Base-by-base conservation (phyloP, 2,329 filamentous ascomycete species). In the Arthrobotrys musiformis region DNA sequence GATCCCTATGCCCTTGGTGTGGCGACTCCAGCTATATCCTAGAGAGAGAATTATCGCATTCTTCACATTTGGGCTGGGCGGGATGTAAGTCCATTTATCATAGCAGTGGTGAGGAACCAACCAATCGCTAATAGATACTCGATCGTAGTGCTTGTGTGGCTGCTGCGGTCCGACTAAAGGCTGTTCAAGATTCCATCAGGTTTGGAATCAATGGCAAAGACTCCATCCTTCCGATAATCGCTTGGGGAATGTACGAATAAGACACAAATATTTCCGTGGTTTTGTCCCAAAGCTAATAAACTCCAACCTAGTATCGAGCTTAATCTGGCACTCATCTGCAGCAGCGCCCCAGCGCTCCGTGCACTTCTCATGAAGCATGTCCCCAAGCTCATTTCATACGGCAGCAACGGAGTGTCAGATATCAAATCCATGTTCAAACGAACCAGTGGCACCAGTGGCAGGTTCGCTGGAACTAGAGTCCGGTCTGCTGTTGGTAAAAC, bases 1-100 rank as follows among this genome's bases (percentile, higher is more conserved):
- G 19, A 67, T 74, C n/a, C 70, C 70, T 9, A 74, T 74, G 70
- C 70, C 70, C 4, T 37, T 74, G 30, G 70, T 74, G 26, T 67
- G 62, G 70, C 68, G 52, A 37, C 54, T 74, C 19, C 63, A 74
- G 15, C 22, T 74, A 22, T 74, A 68, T 19, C 70, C 70, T 15
- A 26, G 62, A 28, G 70, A 74, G 22, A 67, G 70, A 42, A 52
- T 73, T 0, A 61, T 73, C 22, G 69, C 62, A 0, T 48, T 73
- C 13, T 73, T 73, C 19, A 73, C 69, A 0, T 73, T 73, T 30
- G 69, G 69, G 4, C 62, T 73, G 11, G 69, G 69, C 40, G 69
- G 60, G 13, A 66, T 67, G 69, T 73, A 61, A 73, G 69, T 60
- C 11, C 1, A 6, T 13, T 4, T 11, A 15, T 8, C 11, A 19